Conservation (phyloP, 441 rosid genomes). For the Flueggea neowawraea region DNA sequence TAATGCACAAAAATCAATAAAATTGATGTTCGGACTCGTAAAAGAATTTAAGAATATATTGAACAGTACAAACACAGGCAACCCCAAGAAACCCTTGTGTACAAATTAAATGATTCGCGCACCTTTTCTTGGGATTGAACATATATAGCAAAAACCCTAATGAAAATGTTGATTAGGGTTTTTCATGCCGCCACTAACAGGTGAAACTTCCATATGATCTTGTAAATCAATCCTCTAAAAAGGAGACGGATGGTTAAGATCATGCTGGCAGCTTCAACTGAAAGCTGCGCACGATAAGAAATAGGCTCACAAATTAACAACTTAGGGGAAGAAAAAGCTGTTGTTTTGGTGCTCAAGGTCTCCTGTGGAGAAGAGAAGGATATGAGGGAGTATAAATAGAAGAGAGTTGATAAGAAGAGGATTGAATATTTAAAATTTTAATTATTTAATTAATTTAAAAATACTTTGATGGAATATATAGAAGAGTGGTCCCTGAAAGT, state of each 20-base stretch:
- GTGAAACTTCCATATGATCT: constrained; percentile 97
- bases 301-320: no score
- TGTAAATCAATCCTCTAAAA: constrained; percentile 29
- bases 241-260: constrained; percentile 53
- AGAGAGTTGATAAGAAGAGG: constrained; percentile 4
- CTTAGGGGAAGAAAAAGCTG: background rate
- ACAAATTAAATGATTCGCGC: constrained; percentile 10
- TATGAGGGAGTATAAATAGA: constrained; percentile 35
- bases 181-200: constrained; percentile 61
- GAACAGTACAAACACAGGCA: background rate
- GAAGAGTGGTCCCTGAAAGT: constrained; percentile 52
- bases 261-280: constrained; percentile 99
- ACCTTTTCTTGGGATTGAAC: constrained; percentile 21
- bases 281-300: constrained; percentile 50
- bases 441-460: background rate
- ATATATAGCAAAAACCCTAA: constrained; percentile 12
- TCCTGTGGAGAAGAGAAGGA: constrained; percentile 21
- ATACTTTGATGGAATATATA: constrained; percentile 6
- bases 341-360: background rate
- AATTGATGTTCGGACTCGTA: background rate
- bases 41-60: background rate
- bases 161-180: constrained; percentile 21
- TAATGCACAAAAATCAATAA: constrained; percentile 8
- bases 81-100: constrained; percentile 11
- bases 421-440: background rate